Conservation (phyloP, 2,329 filamentous ascomycete genomes). For the Rutstroemia sp. region DNA sequence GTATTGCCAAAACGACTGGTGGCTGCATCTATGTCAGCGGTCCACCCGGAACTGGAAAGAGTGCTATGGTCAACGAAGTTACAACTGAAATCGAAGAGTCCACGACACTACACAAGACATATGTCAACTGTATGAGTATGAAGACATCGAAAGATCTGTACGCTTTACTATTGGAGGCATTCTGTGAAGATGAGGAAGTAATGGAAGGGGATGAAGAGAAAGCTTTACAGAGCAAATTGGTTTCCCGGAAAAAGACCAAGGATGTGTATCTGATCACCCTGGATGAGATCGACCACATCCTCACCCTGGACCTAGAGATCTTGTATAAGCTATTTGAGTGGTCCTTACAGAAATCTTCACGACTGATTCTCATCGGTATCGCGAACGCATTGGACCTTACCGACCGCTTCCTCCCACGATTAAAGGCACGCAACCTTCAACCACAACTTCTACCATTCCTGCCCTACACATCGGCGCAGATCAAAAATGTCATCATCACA, state of each 20-base stretch:
- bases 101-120: conserved; percentile 56
- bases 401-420: conserved; percentile 84
- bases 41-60: conserved; percentile 94
- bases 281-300: conserved; percentile 91
- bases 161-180: conserved; percentile 63
- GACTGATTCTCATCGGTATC: conserved; percentile 80
- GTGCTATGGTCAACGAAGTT: conserved; percentile 81
- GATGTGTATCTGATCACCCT: conserved; percentile 75
- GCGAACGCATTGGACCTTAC: conserved; percentile 95
- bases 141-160: conserved; percentile 84
- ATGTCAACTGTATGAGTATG: conserved; percentile 96
- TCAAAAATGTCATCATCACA: conserved; percentile 77
- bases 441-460: conserved; percentile 85
- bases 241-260: conserved; percentile 47
- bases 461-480: conserved; percentile 82
- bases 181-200: conserved; percentile 52
- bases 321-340: conserved; percentile 95
- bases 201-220: conserved; percentile 61
- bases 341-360: conserved; percentile 76
- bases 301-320: conserved; percentile 81
- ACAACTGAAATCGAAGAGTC: conserved; percentile 50
- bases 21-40: conserved; percentile 94
- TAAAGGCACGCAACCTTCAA: conserved; percentile 89
- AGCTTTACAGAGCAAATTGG: conserved; percentile 63
- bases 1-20: conserved; percentile 51